These are phyloP conservation scores for Volvox carteri DNA, from an alignment of 163 green algal species.

Conservation along the genomic window DNA sequence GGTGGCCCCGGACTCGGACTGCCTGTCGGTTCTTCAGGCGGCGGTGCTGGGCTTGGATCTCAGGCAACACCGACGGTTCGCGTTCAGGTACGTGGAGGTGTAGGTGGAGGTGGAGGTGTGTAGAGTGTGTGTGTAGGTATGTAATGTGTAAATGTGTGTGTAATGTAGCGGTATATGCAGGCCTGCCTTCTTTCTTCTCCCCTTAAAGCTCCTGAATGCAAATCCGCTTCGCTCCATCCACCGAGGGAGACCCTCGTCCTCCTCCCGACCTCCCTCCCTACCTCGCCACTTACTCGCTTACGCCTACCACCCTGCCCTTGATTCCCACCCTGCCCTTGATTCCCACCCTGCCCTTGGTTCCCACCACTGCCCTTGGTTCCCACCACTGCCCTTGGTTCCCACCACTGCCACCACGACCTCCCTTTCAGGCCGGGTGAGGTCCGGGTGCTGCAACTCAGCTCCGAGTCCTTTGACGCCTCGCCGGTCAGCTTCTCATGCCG, in stretches of 20 bases:
- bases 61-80: conserved; percentile 66
- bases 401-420: too few relatives aligned
- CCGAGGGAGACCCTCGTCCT: not conserved
- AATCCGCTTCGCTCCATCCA: not conserved
- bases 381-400: too few relatives aligned
- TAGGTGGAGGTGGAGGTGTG: not conserved
- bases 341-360: too few relatives aligned
- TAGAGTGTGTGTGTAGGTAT: not conserved
- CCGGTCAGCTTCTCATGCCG: conserved; percentile 68
- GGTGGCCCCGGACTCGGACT: conserved; percentile 80
- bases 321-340: not conserved
- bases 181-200: too few relatives aligned
- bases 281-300: too few relatives aligned
- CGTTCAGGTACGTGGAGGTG: conserved; percentile 57
- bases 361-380: too few relatives aligned
- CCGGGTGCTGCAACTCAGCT: conserved; percentile 68
- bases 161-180: not conserved
- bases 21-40: conserved; percentile 77
- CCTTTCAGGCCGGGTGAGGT: conserved; percentile 75
- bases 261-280: not conserved
- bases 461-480: conserved; percentile 26
- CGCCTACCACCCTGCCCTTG: too few relatives aligned
- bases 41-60: conserved; percentile 79
- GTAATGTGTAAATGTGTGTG: not conserved
- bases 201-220: not conserved